Conservation (phyloP, 495 filamentous ascomycete species). For the Trichoderma virens region DNA sequence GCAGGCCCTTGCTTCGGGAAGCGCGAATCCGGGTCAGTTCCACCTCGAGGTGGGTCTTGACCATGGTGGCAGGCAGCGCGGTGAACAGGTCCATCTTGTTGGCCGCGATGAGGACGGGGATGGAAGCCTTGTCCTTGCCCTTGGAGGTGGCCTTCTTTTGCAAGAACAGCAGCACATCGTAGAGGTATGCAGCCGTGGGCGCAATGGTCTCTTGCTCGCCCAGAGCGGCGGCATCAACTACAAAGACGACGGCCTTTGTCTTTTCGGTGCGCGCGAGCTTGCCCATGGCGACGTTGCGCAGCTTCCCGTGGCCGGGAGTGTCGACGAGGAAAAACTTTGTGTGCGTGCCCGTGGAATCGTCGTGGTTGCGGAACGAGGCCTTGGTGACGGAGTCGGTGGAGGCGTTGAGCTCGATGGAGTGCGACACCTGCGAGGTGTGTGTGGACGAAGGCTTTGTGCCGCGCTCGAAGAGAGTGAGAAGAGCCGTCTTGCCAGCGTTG, state of each 20-base stretch:
- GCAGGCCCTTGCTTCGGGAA: conserved; percentile 68
- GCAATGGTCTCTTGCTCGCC: conserved; percentile 38
- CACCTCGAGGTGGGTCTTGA: conserved; percentile 65
- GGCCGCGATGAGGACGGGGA: conserved; percentile 76
- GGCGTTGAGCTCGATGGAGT: conserved; percentile 62
- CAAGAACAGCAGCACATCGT: conserved; percentile 73
- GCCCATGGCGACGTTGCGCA: conserved; percentile 50
- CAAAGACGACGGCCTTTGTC: conserved; percentile 72
- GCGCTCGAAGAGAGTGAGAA: conserved; percentile 61
- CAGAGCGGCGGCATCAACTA: conserved; percentile 76
- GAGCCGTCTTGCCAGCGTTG: conserved; percentile 79
- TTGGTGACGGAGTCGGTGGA: conserved; percentile 54
- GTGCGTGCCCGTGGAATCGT: conserved; percentile 35
- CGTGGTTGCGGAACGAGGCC: conserved; percentile 49
- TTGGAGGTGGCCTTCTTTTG: conserved; percentile 61
- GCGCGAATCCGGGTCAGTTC: conserved; percentile 76
- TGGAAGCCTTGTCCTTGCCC: conserved; percentile 50
- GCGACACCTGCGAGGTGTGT: conserved; percentile 74
- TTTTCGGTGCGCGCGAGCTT: conserved; percentile 57
- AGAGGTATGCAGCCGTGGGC: conserved; percentile 53
- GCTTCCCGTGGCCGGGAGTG: conserved; percentile 85
- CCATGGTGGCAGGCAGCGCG: conserved; percentile 71
- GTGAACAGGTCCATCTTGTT: conserved; percentile 97
- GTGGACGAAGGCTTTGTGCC: conserved; percentile 45
- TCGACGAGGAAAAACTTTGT: conserved; percentile 70